Evolutionary conservation across 495 filamentous ascomycete genomes (phyloP).

Genomic region (Xylaria scruposa): DNA sequence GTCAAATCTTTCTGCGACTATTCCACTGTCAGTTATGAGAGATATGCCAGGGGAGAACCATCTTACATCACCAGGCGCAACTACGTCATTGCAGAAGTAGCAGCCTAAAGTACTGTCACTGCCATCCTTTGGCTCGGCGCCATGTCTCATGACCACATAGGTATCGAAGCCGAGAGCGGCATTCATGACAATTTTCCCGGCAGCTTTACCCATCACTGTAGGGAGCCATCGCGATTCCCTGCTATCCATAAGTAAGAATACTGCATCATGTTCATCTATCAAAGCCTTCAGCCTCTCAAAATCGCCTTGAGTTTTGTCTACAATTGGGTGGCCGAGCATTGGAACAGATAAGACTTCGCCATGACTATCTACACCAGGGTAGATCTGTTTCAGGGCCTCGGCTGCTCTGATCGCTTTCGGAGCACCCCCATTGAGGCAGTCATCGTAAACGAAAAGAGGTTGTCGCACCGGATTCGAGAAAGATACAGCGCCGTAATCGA

Average conservation of each 20-base stretch:
- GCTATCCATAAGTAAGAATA: slow-evolving; percentile 97
- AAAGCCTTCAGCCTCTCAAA: slow-evolving; percentile 76
- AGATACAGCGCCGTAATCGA: slow-evolving; percentile 92
- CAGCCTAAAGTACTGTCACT: slow-evolving; percentile 77
- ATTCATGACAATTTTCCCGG: slow-evolving; percentile 94
- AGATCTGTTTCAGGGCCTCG: slow-evolving; percentile 81
- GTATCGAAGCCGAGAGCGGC: slow-evolving; percentile 95
- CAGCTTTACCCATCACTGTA: slow-evolving; percentile 95
- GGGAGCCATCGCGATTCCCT: slow-evolving; percentile 94
- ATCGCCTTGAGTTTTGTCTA: slow-evolving; percentile 71
- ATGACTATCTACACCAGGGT: slow-evolving; percentile 82
- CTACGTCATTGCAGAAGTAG: slow-evolving; percentile 98
- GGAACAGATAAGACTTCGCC: slow-evolving; percentile 86
- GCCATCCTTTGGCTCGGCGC: slow-evolving; percentile 60
- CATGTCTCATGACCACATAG: slow-evolving; percentile 96
- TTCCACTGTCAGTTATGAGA: slow-evolving; percentile 49
- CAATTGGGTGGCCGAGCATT: slow-evolving; percentile 90
- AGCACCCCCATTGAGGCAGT: slow-evolving; percentile 84
- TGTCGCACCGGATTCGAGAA: slow-evolving; percentile 98
- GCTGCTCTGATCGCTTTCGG: slow-evolving; percentile 85
- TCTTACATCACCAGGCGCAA: slow-evolving; percentile 91
- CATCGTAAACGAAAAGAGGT: slow-evolving; percentile 86
- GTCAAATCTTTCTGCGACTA: slow-evolving; percentile 92
- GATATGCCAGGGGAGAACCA: slow-evolving; percentile 5
- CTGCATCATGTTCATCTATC: slow-evolving; percentile 86